Base-by-base conservation (phyloP, 2,329 filamentous ascomycete genomes). In the Aspergillus sp. region DNA sequence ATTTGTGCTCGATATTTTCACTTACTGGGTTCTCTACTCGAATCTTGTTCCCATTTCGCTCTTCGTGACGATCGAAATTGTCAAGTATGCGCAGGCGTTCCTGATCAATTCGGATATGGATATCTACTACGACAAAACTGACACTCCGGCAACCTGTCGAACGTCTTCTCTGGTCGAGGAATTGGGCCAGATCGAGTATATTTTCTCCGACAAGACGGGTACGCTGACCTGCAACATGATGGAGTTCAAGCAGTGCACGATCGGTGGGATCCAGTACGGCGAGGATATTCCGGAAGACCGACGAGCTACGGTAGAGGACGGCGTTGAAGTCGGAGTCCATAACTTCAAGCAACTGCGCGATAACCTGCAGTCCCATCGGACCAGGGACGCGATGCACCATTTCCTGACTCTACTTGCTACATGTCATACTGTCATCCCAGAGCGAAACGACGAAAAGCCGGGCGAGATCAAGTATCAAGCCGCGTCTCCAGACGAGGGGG, bases 191-290 rank as follows among this genome's bases (percentile, higher is more conserved):
- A 96, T 99, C 49, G 95, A 98, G 72, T 99, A 96, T 71, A 95
- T 99, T 64, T 99, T 99, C 75, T 97, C 92, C 0, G 94, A 98
- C 81, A 98, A 98, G 81, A 98, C 94, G 1, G 94, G 94, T 49
- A 98, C 94, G 4, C 81, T 98, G 70, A 98, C 94, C n/a, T 96
- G 93, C 78, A 98, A 98, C 73, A 88, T 92, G 84, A 98, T 99
- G 95, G 94, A 98, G 75, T 99, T 98, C 76, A 92, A 92, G 73
- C 92, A 98, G 76, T 96, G 91, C 70, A 90, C 90, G 0, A 98
- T 99, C 71, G 91, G 87, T 26, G 95, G 95, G 26, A 88, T 98
- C 55, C 94, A 96, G 77, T 99, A 99, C 72, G 90, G 91, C 12
- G 92, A 95, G 56, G 91, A 94, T 49, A 87, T 98, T 1, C 90